phyloP scores from a whole-genome alignment of 305 asterid genomes.

The Fraxinus angustifolia region DNA sequence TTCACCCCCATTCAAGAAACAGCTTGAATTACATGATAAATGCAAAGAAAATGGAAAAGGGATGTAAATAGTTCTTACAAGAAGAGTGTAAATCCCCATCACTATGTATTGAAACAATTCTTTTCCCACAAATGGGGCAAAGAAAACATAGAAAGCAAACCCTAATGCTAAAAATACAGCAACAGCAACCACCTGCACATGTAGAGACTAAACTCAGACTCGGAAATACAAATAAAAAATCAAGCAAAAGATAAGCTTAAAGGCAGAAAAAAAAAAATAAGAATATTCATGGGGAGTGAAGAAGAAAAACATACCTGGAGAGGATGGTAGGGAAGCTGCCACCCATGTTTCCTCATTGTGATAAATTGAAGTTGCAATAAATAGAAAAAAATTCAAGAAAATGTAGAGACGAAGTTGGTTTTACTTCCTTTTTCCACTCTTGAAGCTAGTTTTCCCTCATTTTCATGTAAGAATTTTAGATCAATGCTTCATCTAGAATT shows the following conservation, averaged over 20 bases:
- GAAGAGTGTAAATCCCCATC: conserved; percentile 96
- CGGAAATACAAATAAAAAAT: neutral
- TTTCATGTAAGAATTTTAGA: conserved; percentile 43
- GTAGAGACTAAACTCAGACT: conserved; percentile 22
- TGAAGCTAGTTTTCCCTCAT: conserved; percentile 34
- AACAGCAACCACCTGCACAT: conserved; percentile 93
- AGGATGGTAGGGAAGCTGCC: conserved; percentile 99
- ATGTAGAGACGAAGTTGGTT: conserved; percentile 15
- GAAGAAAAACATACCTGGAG: conserved; percentile 59
- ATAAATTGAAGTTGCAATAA: conserved; percentile 17
- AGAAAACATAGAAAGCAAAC: conserved; percentile 96
- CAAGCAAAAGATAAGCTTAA: neutral
- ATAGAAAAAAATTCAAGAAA: conserved; percentile 30
- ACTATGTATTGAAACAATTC: conserved; percentile 69
- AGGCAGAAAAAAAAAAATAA: neutral
- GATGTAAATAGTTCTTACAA: neutral
- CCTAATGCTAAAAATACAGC: conserved; percentile 98
- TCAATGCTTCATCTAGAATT: conserved; percentile 24
- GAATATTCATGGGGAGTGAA: neutral
- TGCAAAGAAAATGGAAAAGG: conserved; percentile 13
- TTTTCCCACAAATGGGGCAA: conserved; percentile 95
- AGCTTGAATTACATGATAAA: neutral
- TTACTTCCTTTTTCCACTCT: conserved; percentile 25
- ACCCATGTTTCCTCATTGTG: conserved; percentile 95
- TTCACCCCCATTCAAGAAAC: conserved; percentile 18